phyloP scores from a whole-genome alignment of 352 stramenopile species.

The Thalassiosira livingstoniorum region DNA sequence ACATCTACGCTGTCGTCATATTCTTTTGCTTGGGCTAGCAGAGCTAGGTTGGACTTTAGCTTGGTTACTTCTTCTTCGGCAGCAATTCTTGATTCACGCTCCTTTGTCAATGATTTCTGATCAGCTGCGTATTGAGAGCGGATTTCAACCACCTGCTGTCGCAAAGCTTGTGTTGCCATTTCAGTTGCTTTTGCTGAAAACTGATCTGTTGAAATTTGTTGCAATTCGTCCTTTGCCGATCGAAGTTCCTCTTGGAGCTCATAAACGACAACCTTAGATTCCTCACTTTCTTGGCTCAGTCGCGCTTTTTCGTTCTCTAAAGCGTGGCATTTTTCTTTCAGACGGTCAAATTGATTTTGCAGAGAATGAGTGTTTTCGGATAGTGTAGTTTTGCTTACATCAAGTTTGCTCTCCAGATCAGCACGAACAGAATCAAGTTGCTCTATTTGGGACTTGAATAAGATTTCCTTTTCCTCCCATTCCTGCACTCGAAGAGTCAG shows the following conservation, averaged over 20 bases:
- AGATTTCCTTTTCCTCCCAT: constrained; percentile 37
- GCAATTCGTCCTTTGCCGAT: constrained; percentile 69
- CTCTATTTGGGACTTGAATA: constrained; percentile 27
- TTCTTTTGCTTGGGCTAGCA: constrained; percentile 64
- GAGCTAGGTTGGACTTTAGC: constrained; percentile 72
- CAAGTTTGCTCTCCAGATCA: constrained; percentile 13
- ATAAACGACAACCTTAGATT: constrained; percentile 54
- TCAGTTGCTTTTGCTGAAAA: constrained; percentile 74
- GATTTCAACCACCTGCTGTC: constrained; percentile 75
- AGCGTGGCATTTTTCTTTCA: constrained; percentile 39
- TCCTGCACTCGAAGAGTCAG: constrained; percentile 33
- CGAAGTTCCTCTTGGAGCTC: constrained; percentile 79
- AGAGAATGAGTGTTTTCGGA: constrained; percentile 1
- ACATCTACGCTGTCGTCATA: constrained; percentile 57
- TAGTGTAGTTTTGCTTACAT: background rate
- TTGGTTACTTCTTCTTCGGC: constrained; percentile 68
- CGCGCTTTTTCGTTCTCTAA: constrained; percentile 47
- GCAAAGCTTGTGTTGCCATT: constrained; percentile 69
- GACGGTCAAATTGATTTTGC: constrained; percentile 25
- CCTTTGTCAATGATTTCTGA: constrained; percentile 34
- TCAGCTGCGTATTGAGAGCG: constrained; percentile 59
- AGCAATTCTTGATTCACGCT: constrained; percentile 53
- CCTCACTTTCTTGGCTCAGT: constrained; percentile 34
- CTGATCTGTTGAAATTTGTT: constrained; percentile 78
- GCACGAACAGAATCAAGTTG: constrained; percentile 20